A percentile compares a stretch with the other conserved stretches of the same genome.
phyloP scores from a whole-genome alignment of 2,329 filamentous ascomycete genomes.

The Diplodia sapinea region DNA sequence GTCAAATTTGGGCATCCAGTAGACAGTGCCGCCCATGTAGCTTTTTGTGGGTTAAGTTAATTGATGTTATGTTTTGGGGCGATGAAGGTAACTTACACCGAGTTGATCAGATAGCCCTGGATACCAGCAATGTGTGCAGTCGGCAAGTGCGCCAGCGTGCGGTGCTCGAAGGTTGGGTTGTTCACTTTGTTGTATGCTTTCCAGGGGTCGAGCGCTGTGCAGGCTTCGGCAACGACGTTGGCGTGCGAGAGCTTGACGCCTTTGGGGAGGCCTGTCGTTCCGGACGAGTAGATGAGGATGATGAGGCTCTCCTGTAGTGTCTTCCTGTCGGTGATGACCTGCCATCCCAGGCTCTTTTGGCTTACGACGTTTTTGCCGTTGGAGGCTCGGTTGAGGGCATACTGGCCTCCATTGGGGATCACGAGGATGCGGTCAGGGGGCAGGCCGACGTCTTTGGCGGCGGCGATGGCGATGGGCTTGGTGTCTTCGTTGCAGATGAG shows the following conservation, averaged over 20 bases:
- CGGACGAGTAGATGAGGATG: slow-evolving; percentile 41
- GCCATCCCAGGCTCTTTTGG: slow-evolving; percentile 57
- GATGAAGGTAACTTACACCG: slow-evolving; percentile 37
- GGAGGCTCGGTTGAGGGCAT: slow-evolving; percentile 43
- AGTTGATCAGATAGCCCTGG: slow-evolving; percentile 55
- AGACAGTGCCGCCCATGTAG: slow-evolving; percentile 52
- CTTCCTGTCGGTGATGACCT: slow-evolving; percentile 57
- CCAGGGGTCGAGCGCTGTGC: slow-evolving; percentile 38
- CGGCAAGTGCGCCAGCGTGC: slow-evolving; percentile 55
- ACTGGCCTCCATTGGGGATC: slow-evolving; percentile 53
- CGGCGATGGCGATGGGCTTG: slow-evolving; percentile 54
- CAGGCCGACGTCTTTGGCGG: slow-evolving; percentile 58
- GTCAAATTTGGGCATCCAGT: slow-evolving; percentile 69
- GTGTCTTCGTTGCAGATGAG: slow-evolving; percentile 58
- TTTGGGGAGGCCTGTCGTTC: slow-evolving; percentile 54
- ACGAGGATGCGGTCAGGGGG: slow-evolving; percentile 57
- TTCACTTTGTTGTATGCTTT: slow-evolving; percentile 38
- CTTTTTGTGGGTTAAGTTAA: neutral
- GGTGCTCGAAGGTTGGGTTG: slow-evolving; percentile 44
- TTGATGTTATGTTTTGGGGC: neutral
- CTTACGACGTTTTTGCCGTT: slow-evolving; percentile 45
- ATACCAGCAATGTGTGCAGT: slow-evolving; percentile 57
- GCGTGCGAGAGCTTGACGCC: slow-evolving; percentile 54
- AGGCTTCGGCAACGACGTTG: slow-evolving; percentile 50
- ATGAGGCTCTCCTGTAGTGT: slow-evolving; percentile 51